Conservation (phyloP, 805 yeast genomes). For the Wickerhamomyces hampshirensis region DNA sequence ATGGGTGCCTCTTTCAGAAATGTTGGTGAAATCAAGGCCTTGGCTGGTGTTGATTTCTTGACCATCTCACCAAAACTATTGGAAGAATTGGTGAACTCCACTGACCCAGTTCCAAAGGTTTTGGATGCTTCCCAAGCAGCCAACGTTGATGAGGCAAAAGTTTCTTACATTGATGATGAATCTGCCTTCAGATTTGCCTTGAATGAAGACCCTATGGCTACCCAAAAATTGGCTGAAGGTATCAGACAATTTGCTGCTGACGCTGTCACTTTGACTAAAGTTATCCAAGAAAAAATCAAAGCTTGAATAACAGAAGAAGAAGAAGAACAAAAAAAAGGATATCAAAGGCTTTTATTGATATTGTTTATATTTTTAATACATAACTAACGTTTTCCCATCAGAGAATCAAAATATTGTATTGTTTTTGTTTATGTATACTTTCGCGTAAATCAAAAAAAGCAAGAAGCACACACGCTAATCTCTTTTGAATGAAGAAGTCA, state of each 20-base stretch:
- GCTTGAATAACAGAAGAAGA: slow-evolving; percentile 21
- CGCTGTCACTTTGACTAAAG: slow-evolving; percentile 68
- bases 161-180: slow-evolving; percentile 79
- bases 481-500: no score
- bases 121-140: slow-evolving; percentile 68
- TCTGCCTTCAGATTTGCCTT: slow-evolving; percentile 82
- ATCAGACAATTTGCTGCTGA: slow-evolving; percentile 96
- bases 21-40: slow-evolving; percentile 88
- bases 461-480: no score
- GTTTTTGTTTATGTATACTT: no score
- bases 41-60: slow-evolving; percentile 95
- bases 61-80: slow-evolving; percentile 92
- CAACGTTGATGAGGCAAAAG: slow-evolving; percentile 58
- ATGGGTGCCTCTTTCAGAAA: slow-evolving; percentile 99
- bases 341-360: no score
- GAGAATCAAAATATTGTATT: no score
- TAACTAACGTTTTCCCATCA: no score
- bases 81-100: slow-evolving; percentile 79
- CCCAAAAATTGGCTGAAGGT: slow-evolving; percentile 97
- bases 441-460: no score
- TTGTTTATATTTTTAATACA: no score
- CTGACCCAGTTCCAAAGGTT: slow-evolving; percentile 73
- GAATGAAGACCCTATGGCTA: slow-evolving; percentile 98
- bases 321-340: background rate
- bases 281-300: slow-evolving; percentile 56